These are phyloP conservation scores for Beta corolliflora DNA, from an alignment of 179 eudicot species.

Conservation along the genomic window DNA sequence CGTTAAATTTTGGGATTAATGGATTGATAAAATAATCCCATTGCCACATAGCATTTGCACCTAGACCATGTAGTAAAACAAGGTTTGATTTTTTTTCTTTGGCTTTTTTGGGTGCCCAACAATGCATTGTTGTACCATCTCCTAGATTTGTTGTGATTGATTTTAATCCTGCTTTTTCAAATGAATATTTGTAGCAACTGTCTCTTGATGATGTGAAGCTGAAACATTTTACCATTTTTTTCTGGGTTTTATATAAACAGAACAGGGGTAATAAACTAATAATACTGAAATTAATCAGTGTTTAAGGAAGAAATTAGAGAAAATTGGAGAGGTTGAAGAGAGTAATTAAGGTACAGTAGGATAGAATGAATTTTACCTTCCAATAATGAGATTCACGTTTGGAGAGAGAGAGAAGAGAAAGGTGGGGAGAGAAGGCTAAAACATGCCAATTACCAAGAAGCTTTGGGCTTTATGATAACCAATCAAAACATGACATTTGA, in stretches of 20 bases:
- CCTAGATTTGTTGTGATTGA: slow-evolving; percentile 41
- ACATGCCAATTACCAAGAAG: slow-evolving; percentile 3
- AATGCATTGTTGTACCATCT: slow-evolving; percentile 63
- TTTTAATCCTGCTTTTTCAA: slow-evolving; percentile 55
- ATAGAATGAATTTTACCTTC: background rate
- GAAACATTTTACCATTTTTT: slow-evolving; percentile 38
- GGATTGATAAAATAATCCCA: slow-evolving; percentile 52
- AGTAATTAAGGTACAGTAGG: too few relatives aligned
- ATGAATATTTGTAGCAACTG: slow-evolving; percentile 53
- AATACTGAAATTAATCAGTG: background rate
- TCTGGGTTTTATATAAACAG: background rate
- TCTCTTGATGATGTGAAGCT: slow-evolving; percentile 64
- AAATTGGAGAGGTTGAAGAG: background rate
- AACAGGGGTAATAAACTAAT: too few relatives aligned
- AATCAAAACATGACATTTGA: background rate
- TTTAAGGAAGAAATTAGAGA: background rate
- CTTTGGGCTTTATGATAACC: slow-evolving; percentile 4
- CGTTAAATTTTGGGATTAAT: slow-evolving; percentile 53
- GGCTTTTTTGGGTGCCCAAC: slow-evolving; percentile 67
- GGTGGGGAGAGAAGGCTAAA: background rate
- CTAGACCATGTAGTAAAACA: slow-evolving; percentile 74
- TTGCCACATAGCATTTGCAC: slow-evolving; percentile 97
- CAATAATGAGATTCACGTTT: background rate
- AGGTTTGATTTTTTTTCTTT: slow-evolving; percentile 42
- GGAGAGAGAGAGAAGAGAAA: background rate